Percentiles rank a stretch among this genome's conserved stretches.
phyloP scores from a whole-genome alignment of 1,284 basidiomycete genomes.

The Cystobasidiaceae sp. region DNA sequence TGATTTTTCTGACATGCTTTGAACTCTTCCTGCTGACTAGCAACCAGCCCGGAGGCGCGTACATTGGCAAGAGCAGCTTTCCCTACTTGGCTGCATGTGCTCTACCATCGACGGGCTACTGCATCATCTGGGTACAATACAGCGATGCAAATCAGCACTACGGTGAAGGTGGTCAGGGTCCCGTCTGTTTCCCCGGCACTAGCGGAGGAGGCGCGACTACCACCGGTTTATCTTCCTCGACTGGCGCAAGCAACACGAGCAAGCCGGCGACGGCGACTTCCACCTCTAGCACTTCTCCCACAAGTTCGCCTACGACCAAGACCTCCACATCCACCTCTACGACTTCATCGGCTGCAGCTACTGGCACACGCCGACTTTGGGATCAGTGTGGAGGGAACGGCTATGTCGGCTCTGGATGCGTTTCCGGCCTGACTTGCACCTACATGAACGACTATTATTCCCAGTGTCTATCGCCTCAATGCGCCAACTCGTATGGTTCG shows the following conservation, averaged over 20 bases:
- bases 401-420: neutral
- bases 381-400: slow-evolving; percentile 8
- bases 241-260: no score
- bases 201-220: no score
- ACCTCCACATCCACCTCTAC: neutral
- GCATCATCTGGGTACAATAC: slow-evolving; percentile 25
- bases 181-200: slow-evolving; percentile 16
- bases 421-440: neutral
- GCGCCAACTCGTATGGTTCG: slow-evolving; percentile 1
- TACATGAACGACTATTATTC: slow-evolving; percentile 12
- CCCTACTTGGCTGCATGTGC: slow-evolving; percentile 5
- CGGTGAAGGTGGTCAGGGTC: slow-evolving; percentile 22
- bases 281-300: no score
- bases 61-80: slow-evolving; percentile 14
- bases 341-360: neutral
- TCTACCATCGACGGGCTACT: slow-evolving; percentile 13
- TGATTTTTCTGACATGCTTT: neutral
- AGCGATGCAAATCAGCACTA: slow-evolving; percentile 22
- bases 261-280: no score
- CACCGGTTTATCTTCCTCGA: no score
- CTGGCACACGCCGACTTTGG: neutral
- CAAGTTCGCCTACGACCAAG: no score
- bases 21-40: neutral
- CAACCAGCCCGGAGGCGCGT: slow-evolving; percentile 24
- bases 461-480: slow-evolving; percentile 6